A percentile compares a stretch with the other conserved stretches of the same genome.
These are phyloP conservation scores for Ophioceras dolichostomum DNA, from an alignment of 2,329 filamentous ascomycete genomes.

Conservation along the genomic window DNA sequence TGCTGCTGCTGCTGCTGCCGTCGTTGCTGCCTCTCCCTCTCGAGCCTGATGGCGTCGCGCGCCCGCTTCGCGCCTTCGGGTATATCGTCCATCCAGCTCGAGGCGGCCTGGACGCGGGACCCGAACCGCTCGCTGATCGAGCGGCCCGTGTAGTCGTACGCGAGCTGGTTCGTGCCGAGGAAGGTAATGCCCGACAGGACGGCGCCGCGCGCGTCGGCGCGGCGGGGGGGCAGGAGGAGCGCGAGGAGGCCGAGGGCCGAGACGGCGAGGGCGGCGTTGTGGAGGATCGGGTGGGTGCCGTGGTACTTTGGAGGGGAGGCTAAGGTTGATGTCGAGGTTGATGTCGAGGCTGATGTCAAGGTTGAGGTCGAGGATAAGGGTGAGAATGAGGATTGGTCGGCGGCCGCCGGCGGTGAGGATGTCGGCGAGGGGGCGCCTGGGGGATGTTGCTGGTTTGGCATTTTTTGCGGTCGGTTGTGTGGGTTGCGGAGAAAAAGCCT, in stretches of 20 bases:
- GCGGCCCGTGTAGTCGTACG: conserved; percentile 42
- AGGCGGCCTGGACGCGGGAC: conserved; percentile 19
- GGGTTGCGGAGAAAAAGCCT: too few relatives aligned
- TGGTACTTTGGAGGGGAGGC: conserved; percentile 7
- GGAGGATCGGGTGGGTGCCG: conserved; percentile 22
- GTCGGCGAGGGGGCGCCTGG: too few relatives aligned
- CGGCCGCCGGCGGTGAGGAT: too few relatives aligned
- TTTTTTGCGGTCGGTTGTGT: too few relatives aligned
- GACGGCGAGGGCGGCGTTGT: conserved; percentile 35
- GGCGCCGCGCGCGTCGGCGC: conserved; percentile 35
- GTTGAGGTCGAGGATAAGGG: too few relatives aligned
- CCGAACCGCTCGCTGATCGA: conserved; percentile 36
- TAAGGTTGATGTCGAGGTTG: too few relatives aligned
- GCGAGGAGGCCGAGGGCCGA: conserved; percentile 31
- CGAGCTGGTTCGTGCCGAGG: conserved; percentile 41
- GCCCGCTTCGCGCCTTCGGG: conserved; percentile 41
- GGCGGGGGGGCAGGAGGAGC: conserved; percentile 32
- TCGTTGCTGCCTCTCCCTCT: conserved; percentile 26
- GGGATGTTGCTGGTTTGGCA: too few relatives aligned
- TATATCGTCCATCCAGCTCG: conserved; percentile 18
- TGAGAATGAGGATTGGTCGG: too few relatives aligned
- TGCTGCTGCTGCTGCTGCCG: conserved; percentile 4
- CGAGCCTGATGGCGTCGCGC: conserved; percentile 32
- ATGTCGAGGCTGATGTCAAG: too few relatives aligned
- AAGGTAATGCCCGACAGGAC: conserved; percentile 37